Conservation (phyloP, 2,329 filamentous ascomycete genomes). For the Incumbomyces delicatus region DNA sequence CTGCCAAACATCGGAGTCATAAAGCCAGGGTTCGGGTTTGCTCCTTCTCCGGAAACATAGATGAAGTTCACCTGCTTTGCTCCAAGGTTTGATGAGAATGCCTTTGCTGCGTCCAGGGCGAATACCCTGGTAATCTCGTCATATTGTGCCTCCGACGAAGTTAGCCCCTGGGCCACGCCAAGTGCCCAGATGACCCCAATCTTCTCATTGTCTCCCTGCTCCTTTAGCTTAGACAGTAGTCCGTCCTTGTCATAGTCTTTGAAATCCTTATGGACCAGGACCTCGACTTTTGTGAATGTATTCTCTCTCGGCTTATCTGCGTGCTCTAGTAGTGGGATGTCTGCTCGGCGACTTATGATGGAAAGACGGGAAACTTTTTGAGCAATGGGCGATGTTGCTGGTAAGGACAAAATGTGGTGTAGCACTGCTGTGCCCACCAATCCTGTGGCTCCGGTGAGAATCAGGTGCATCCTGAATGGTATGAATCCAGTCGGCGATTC, state of each 20-base stretch:
- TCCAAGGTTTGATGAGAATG: slow-evolving; percentile 39
- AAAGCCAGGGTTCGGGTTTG: slow-evolving; percentile 46
- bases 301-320: slow-evolving; percentile 39
- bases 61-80: slow-evolving; percentile 56
- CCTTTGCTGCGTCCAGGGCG: slow-evolving; percentile 52
- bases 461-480: slow-evolving; percentile 38
- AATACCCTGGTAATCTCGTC: slow-evolving; percentile 59
- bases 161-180: slow-evolving; percentile 53
- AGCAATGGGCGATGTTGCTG: slow-evolving; percentile 15
- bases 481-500: too few species aligned
- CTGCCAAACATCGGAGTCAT: slow-evolving; percentile 51
- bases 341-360: slow-evolving; percentile 50
- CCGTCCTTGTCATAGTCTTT: slow-evolving; percentile 45
- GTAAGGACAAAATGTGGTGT: slow-evolving; percentile 49
- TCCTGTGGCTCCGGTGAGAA: slow-evolving; percentile 60
- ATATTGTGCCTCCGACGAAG: slow-evolving; percentile 55
- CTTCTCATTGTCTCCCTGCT: slow-evolving; percentile 36
- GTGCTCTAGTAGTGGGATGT: slow-evolving; percentile 27
- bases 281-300: slow-evolving; percentile 50
- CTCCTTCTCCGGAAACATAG: slow-evolving; percentile 54
- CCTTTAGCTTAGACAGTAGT: slow-evolving; percentile 51
- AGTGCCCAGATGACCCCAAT: slow-evolving; percentile 63
- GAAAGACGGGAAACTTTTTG: slow-evolving; percentile 54
- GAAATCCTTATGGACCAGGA: slow-evolving; percentile 62
- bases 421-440: slow-evolving; percentile 53